Conservation (phyloP, 495 filamentous ascomycete species). For the Penicillium odoratum region DNA sequence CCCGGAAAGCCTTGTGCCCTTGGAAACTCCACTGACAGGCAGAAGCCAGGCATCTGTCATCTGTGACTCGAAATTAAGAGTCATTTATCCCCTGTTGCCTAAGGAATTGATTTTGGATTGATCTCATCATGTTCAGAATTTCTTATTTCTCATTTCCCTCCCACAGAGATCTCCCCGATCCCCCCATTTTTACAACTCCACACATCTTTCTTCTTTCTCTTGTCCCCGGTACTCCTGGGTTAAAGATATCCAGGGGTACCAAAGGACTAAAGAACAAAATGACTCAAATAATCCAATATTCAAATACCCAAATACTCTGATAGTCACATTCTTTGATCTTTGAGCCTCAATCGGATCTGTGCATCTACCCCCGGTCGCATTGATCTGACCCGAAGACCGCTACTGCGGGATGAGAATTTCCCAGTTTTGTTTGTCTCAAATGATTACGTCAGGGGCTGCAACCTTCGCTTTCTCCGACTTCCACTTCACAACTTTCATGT, state of each 20-base stretch:
- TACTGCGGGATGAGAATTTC: not conserved
- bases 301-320: no score
- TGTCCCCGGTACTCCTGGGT: not conserved
- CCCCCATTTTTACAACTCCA: not conserved
- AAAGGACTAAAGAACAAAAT: no score
- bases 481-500: not conserved
- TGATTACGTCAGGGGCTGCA: constrained; percentile 10
- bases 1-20: constrained; percentile 23
- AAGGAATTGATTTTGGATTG: constrained; percentile 1
- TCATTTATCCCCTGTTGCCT: constrained; percentile 22
- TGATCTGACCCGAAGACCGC: not conserved
- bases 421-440: not conserved
- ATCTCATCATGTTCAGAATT: not conserved
- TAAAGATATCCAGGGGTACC: no score
- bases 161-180: not conserved
- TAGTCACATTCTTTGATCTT: not conserved
- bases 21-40: constrained; percentile 8
- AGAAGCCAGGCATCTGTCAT: not conserved
- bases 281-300: no score
- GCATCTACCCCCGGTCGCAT: not conserved
- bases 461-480: not conserved
- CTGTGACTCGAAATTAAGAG: constrained; percentile 5
- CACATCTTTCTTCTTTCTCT: not conserved
- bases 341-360: not conserved
- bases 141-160: not conserved